Evolutionary conservation across 2,329 filamentous ascomycete genomes (phyloP), one percentile per base, ranked within the genome.

Genomic region (Colletotrichum salicis): DNA sequence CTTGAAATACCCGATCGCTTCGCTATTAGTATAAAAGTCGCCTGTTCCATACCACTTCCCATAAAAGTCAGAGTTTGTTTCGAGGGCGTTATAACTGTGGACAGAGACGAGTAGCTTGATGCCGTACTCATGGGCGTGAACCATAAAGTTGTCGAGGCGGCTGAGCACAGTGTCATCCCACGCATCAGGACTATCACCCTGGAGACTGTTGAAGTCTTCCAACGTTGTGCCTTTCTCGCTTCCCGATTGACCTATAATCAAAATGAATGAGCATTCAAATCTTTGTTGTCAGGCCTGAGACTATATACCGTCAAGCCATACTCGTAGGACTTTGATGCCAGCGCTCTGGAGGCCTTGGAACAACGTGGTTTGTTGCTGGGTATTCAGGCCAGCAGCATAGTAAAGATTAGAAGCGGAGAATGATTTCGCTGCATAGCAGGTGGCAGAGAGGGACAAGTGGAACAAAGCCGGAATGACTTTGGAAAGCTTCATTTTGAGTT

Each of bases 381-480:
- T 51, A 13, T 72, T 75, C 56, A 78, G 57, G 4, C 77, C 77
- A 35, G 76, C 76, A 10, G 77, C 77, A 71, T 78, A 78, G 56
- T 76, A 78, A 8, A 78, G 69, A 45, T 77, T 77, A n/a, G 76
- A 77, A 12, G 64, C 76, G 3, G 76, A 62, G 51, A 77, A 77
- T 3, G 75, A 76, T 15, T 57, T 57, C 8, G 55, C 55, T 33
- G 29, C 55, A 22, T 13, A 22, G 31, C 55, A 57, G 11, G 55
- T 57, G 19, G n/a, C 11, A 11, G 29, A 35, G 3, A 57, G 55
- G 2, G 31, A 33, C 15, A 57, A n/a, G 19, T 57, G 31, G 4
- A 57, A 13, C 1, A 57, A 35, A 12, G 33, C 54, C 8, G 54
- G 19, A n/a, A 56, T 15, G 29, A n/a, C 19, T 13, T 10, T 33